A percentile compares a stretch with the other conserved stretches of the same genome.
These are phyloP conservation scores for Leccinum subfulvum DNA, from an alignment of 1,284 basidiomycete species.

Conservation along the genomic window DNA sequence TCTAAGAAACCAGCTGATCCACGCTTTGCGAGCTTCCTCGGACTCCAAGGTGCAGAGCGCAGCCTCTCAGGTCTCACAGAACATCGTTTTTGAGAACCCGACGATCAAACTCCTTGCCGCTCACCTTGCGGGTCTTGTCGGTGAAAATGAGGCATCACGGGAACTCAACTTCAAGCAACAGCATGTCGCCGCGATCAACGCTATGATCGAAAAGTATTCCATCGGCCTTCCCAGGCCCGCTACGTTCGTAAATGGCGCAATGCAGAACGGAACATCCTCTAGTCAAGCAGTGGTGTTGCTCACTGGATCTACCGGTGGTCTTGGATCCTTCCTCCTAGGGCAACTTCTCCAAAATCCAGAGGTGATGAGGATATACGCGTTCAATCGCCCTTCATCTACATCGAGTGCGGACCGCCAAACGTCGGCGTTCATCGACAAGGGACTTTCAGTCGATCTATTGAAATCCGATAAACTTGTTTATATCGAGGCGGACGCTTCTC, in stretches of 20 bases:
- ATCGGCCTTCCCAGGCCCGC: not conserved
- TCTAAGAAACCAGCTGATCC: constrained; percentile 4
- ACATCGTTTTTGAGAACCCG: constrained; percentile 13
- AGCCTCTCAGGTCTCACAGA: constrained; percentile 1
- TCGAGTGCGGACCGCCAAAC: constrained; percentile 10
- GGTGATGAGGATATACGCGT: constrained; percentile 7
- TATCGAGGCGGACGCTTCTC: constrained; percentile 12
- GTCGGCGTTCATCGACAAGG: constrained; percentile 6
- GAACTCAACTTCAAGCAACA: not conserved
- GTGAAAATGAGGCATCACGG: not conserved
- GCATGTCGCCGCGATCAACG: constrained; percentile 4
- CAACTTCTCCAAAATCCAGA: constrained; percentile 1
- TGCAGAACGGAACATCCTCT: not conserved
- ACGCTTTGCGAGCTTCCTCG: constrained; percentile 4
- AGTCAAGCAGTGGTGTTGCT: constrained; percentile 6
- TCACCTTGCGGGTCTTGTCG: not conserved
- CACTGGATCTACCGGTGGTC: constrained; percentile 15
- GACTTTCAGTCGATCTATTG: constrained; percentile 2
- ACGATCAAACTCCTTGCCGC: constrained; percentile 10
- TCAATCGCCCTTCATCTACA: constrained; percentile 12
- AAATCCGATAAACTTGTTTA: constrained; percentile 3
- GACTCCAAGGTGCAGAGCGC: not conserved
- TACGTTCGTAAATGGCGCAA: not conserved
- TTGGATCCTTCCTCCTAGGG: constrained; percentile 10
- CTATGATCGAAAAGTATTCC: constrained; percentile 14